Evolutionary conservation across 1,284 basidiomycete species (phyloP).

Genomic region (Melampsora larici-populina): DNA sequence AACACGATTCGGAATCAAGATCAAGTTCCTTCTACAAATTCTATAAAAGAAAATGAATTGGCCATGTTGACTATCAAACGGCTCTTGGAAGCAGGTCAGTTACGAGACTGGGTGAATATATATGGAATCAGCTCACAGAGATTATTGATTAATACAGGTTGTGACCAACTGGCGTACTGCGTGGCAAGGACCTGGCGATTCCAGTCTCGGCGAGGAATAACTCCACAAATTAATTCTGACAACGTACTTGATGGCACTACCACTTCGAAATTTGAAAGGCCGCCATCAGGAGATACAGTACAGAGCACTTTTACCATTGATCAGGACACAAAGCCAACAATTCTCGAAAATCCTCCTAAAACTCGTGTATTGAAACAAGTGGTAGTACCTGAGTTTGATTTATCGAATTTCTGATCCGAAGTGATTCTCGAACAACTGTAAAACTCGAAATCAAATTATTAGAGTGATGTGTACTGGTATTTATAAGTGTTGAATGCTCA

Average conservation of each 20-base stretch:
- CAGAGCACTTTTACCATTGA: no score
- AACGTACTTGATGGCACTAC: background rate
- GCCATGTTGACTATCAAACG: background rate
- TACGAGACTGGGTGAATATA: background rate
- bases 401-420: conserved; percentile 24
- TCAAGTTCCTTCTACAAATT: background rate
- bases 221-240: background rate
- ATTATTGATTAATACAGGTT: background rate
- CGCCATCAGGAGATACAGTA: no score
- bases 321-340: no score
- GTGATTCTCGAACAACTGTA: no score
- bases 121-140: background rate
- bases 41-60: background rate
- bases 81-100: background rate
- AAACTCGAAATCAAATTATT: no score
- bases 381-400: conserved; percentile 34
- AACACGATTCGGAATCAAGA: conserved; percentile 7
- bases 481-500: no score
- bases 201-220: background rate
- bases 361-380: conserved; percentile 17
- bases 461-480: no score
- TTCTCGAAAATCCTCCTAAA: background rate
- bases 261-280: no score
- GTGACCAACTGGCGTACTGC: background rate
- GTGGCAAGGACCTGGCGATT: background rate